Conservation (phyloP, 164 flowering plant genomes). For the Saururus chinensis region DNA sequence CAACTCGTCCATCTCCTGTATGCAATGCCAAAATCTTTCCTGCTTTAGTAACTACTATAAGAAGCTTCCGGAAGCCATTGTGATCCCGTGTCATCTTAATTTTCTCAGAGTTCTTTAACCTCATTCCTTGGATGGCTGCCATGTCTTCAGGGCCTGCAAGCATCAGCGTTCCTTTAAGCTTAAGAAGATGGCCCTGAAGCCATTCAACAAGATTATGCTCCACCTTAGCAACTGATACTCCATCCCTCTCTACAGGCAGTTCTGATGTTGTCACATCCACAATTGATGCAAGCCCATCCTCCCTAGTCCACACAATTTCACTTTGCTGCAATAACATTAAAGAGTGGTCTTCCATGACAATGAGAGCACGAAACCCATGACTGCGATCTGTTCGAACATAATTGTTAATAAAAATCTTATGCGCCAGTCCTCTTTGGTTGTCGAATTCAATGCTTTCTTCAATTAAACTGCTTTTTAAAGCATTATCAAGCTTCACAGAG, state of each 20-base stretch:
- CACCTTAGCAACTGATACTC: slow-evolving; percentile 91
- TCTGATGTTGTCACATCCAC: slow-evolving; percentile 78
- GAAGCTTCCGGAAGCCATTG: slow-evolving; percentile 87
- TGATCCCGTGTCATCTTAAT: slow-evolving; percentile 94
- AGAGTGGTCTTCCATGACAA: slow-evolving; percentile 97
- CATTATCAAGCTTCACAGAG: slow-evolving; percentile 51
- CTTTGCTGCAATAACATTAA: slow-evolving; percentile 82
- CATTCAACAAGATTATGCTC: slow-evolving; percentile 88
- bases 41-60: slow-evolving; percentile 81
- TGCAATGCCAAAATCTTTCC: slow-evolving; percentile 87
- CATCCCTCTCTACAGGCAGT: slow-evolving; percentile 74
- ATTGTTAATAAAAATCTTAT: slow-evolving; percentile 73
- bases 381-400: slow-evolving; percentile 81
- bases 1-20: slow-evolving; percentile 88
- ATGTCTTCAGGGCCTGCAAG: slow-evolving; percentile 89
- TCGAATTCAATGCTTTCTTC: slow-evolving; percentile 62
- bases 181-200: slow-evolving; percentile 92
- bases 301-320: slow-evolving; percentile 89
- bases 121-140: slow-evolving; percentile 71
- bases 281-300: slow-evolving; percentile 92
- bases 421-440: slow-evolving; percentile 51
- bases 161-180: slow-evolving; percentile 93
- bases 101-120: slow-evolving; percentile 78
- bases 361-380: slow-evolving; percentile 83
- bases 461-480: slow-evolving; percentile 39